A percentile compares a stretch with the other conserved stretches of the same genome.
phyloP scores from a whole-genome alignment of 805 yeast species.

The Saccharomycopsis sp. region DNA sequence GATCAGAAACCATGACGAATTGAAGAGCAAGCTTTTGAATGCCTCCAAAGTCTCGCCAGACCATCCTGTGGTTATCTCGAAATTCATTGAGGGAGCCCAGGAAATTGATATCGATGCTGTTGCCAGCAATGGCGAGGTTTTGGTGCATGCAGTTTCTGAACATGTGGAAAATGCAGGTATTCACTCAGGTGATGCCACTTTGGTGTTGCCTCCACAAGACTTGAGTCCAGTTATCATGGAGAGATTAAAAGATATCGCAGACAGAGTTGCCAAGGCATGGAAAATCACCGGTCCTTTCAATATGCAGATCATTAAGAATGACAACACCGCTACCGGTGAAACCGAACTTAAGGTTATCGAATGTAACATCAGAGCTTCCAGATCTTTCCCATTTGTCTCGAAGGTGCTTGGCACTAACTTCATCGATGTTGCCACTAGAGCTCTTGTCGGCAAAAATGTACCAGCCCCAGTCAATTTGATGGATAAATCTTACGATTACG shows the following conservation, averaged over 20 bases:
- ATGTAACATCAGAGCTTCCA: constrained; percentile 96
- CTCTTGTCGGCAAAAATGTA: constrained; percentile 65
- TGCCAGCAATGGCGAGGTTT: constrained; percentile 78
- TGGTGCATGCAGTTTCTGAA: constrained; percentile 94
- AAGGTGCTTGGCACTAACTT: constrained; percentile 93
- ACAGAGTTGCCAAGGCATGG: constrained; percentile 90
- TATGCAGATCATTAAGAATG: constrained; percentile 90
- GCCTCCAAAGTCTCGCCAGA: constrained; percentile 93
- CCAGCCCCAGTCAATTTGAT: constrained; percentile 81
- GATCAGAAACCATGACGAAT: constrained; percentile 69
- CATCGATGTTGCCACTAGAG: constrained; percentile 89
- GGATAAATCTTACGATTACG: constrained; percentile 68
- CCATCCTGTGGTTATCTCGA: constrained; percentile 95
- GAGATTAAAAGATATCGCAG: constrained; percentile 82
- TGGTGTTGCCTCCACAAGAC: constrained; percentile 85
- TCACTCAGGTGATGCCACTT: constrained; percentile 97
- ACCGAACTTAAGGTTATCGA: constrained; percentile 89
- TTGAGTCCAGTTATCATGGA: constrained; percentile 58
- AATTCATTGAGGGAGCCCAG: constrained; percentile 91
- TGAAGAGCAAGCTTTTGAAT: constrained; percentile 71
- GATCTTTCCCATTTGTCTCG: constrained; percentile 98
- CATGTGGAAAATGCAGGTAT: constrained; percentile 99
- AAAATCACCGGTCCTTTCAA: constrained; percentile 96
- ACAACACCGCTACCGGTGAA: constrained; percentile 49
- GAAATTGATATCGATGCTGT: constrained; percentile 98